Evolutionary conservation across 495 filamentous ascomycete species (phyloP).

Genomic region (Daldinia caldariorum): DNA sequence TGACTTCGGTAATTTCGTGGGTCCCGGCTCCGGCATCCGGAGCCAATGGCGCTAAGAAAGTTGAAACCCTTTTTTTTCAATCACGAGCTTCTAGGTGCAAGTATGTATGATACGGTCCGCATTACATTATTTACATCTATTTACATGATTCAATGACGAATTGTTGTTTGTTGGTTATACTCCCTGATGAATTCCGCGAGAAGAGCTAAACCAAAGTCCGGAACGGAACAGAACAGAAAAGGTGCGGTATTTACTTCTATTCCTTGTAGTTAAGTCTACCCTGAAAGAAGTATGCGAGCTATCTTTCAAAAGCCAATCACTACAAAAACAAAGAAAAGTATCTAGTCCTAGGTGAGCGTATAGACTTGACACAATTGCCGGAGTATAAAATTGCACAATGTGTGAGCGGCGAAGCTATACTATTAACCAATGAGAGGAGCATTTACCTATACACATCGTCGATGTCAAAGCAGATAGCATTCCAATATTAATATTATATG

Average conservation of each 20-base stretch:
- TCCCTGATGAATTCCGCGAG: background rate
- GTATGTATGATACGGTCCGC: conserved; percentile 13
- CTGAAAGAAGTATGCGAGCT: background rate
- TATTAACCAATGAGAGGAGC: background rate
- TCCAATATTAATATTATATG: background rate
- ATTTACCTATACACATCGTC: background rate
- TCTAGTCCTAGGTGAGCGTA: background rate
- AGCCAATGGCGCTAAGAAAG: conserved; percentile 19
- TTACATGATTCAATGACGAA: conserved; percentile 32
- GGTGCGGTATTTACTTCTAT: background rate
- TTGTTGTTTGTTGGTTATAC: background rate
- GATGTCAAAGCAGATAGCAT: background rate
- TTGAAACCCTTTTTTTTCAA: conserved; percentile 7
- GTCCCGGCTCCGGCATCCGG: conserved; percentile 16
- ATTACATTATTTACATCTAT: conserved; percentile 15
- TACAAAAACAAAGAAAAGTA: no score
- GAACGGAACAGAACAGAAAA: background rate
- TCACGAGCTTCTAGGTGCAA: background rate
- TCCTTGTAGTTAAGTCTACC: background rate
- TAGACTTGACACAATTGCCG: background rate
- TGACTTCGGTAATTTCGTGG: conserved; percentile 32
- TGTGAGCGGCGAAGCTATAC: background rate
- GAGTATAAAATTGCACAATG: background rate
- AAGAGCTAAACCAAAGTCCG: background rate
- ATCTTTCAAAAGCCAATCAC: background rate